A percentile compares a stretch with the other conserved stretches of the same genome.
Conservation (phyloP, 2,329 filamentous ascomycete genomes). For the Xylariaceae sp. region DNA sequence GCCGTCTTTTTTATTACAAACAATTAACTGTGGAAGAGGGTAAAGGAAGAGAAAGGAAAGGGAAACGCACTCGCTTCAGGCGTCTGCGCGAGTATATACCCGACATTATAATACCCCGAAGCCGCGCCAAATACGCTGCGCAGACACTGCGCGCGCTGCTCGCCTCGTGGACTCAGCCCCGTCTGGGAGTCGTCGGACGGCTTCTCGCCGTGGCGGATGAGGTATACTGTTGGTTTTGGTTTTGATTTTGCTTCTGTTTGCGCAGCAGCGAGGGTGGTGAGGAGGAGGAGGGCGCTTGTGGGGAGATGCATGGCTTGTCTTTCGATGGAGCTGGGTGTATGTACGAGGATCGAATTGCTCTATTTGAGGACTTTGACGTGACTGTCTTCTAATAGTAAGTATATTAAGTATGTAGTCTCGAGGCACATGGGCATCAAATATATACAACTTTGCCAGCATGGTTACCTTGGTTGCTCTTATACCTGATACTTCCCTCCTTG, state of each 20-base stretch:
- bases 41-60: neutral
- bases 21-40: neutral
- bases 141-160: slow-evolving; percentile 54
- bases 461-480: too few species aligned
- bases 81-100: slow-evolving; percentile 51
- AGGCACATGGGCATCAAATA: too few species aligned
- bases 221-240: slow-evolving; percentile 50
- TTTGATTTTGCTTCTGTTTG: slow-evolving; percentile 8
- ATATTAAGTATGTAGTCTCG: too few species aligned
- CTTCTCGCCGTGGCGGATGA: slow-evolving; percentile 62
- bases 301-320: neutral
- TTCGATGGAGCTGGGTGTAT: neutral
- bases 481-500: too few species aligned
- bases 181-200: slow-evolving; percentile 40
- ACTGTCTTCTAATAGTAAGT: too few species aligned
- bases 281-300: slow-evolving; percentile 1
- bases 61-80: slow-evolving; percentile 39
- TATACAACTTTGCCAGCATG: too few species aligned
- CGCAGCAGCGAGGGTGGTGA: slow-evolving; percentile 7
- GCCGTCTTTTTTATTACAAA: slow-evolving; percentile 36
- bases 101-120: slow-evolving; percentile 51
- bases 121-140: slow-evolving; percentile 47
- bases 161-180: slow-evolving; percentile 47
- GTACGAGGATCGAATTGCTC: too few species aligned
- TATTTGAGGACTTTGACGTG: too few species aligned